Evolutionary conservation across 1,284 basidiomycete genomes (phyloP).

Genomic region (Moesziomyces globuligerus): DNA sequence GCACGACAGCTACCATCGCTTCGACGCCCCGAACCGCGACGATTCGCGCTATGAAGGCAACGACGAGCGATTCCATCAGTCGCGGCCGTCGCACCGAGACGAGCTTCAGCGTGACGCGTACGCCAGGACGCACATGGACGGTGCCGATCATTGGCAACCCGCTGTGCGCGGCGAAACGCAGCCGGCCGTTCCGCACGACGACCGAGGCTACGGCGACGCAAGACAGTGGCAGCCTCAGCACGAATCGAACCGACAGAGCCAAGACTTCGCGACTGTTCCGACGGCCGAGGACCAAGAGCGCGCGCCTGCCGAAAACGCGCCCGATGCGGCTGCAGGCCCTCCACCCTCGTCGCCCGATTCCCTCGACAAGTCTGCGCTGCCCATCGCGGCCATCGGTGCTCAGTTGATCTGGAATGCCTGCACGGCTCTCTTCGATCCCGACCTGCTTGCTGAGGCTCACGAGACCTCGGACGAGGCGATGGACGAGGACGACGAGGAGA

Average conservation of each 20-base stretch:
- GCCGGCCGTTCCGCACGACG: neutral
- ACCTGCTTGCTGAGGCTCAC: constrained; percentile 32
- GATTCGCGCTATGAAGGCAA: constrained; percentile 5
- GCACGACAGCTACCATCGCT: constrained; percentile 11
- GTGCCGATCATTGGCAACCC: constrained; percentile 13
- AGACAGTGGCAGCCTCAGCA: constrained; percentile 16
- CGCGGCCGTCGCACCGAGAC: neutral
- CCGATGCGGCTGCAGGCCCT: constrained; percentile 27
- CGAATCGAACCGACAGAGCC: constrained; percentile 8
- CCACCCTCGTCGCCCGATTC: constrained; percentile 57
- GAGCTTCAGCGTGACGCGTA: constrained; percentile 3
- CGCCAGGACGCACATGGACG: constrained; percentile 2
- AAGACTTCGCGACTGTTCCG: neutral
- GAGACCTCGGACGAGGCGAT: constrained; percentile 32
- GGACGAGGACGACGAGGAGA: constrained; percentile 32
- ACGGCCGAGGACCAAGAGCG: constrained; percentile 3
- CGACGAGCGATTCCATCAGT: constrained; percentile 5
- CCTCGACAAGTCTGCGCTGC: constrained; percentile 57
- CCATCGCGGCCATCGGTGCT: constrained; percentile 59
- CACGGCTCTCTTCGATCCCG: constrained; percentile 51
- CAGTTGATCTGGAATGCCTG: constrained; percentile 63
- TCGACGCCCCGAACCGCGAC: constrained; percentile 6
- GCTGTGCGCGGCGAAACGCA: constrained; percentile 1
- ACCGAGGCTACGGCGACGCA: constrained; percentile 3
- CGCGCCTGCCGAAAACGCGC: constrained; percentile 3